These are phyloP conservation scores for Aureobasidium zeae DNA, from an alignment of 2,329 filamentous ascomycete genomes.

Conservation along the genomic window DNA sequence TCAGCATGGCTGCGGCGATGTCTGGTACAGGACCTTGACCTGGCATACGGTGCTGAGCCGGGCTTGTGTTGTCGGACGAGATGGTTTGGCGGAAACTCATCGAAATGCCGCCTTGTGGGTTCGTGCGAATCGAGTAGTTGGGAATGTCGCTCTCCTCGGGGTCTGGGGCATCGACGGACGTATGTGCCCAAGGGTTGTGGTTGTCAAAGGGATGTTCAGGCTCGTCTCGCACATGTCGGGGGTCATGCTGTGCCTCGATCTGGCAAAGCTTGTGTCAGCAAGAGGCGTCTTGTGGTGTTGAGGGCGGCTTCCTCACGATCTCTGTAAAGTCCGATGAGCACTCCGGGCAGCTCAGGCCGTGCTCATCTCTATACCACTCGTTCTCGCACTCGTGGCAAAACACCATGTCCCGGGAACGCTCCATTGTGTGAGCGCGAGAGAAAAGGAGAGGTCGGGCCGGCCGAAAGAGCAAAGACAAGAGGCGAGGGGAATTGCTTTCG, in stretches of 20 bases:
- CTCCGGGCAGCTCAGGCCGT: slow-evolving; percentile 62
- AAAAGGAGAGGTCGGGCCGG: background rate
- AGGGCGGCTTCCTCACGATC: slow-evolving; percentile 53
- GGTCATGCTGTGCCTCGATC: slow-evolving; percentile 52
- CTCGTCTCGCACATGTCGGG: slow-evolving; percentile 38
- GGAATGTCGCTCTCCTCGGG: slow-evolving; percentile 39
- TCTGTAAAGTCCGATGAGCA: slow-evolving; percentile 75
- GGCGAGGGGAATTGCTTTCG: background rate
- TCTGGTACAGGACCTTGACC: background rate
- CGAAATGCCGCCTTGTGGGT: slow-evolving; percentile 20
- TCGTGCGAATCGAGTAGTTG: slow-evolving; percentile 25
- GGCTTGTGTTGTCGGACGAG: background rate
- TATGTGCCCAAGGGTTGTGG: slow-evolving; percentile 42
- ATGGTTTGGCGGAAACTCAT: slow-evolving; percentile 16
- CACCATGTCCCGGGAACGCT: slow-evolving; percentile 55
- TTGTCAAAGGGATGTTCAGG: slow-evolving; percentile 30
- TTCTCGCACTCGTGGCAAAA: slow-evolving; percentile 74
- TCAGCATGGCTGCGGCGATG: slow-evolving; percentile 19
- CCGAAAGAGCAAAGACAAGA: background rate
- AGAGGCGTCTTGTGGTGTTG: background rate
- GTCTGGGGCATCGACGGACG: slow-evolving; percentile 38
- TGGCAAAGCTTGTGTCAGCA: slow-evolving; percentile 18
- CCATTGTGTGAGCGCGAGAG: slow-evolving; percentile 3
- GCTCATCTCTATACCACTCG: slow-evolving; percentile 70
- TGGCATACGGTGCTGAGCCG: background rate